phyloP scores from a whole-genome alignment of 2,329 filamentous ascomycete genomes.

The Stemphylium lycopersici region DNA sequence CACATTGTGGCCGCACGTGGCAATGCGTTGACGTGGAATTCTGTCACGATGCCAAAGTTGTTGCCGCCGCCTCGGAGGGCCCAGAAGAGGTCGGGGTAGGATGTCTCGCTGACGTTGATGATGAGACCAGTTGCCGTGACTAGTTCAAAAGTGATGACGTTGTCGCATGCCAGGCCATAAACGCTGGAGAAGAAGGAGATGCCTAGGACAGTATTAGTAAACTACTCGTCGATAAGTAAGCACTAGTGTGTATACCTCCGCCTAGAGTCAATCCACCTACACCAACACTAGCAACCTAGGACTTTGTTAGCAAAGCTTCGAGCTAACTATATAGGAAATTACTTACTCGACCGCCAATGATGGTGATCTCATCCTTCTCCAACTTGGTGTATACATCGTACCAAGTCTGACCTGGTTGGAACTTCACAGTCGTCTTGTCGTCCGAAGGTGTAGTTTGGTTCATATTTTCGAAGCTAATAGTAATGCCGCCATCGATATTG shows the following conservation, averaged over 20 bases:
- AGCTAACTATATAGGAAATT: too few species aligned
- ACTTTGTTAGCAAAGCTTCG: neutral
- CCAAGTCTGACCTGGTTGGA: conserved; percentile 48
- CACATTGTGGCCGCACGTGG: conserved; percentile 33
- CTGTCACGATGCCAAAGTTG: conserved; percentile 47
- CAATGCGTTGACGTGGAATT: conserved; percentile 32
- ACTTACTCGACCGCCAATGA: conserved; percentile 40
- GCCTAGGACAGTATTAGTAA: conserved; percentile 4
- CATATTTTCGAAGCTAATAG: conserved; percentile 49
- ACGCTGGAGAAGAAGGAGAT: conserved; percentile 35
- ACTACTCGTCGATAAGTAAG: neutral
- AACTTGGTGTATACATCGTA: conserved; percentile 41
- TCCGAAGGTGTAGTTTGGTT: conserved; percentile 32
- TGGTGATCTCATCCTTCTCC: conserved; percentile 27
- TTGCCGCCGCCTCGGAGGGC: conserved; percentile 46
- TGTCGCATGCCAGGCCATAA: conserved; percentile 38
- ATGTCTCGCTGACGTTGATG: conserved; percentile 21
- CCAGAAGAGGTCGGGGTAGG: conserved; percentile 50
- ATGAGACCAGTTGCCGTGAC: conserved; percentile 29
- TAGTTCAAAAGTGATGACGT: conserved; percentile 44
- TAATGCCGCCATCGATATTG: conserved; percentile 52
- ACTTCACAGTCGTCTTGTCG: conserved; percentile 33
- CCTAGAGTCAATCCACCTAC: conserved; percentile 33
- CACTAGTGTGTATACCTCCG: conserved; percentile 19
- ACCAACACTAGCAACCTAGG: conserved; percentile 24